Evolutionary conservation across 129 eudicot species (phyloP).

Genomic region (Oenanthe sinensis): DNA sequence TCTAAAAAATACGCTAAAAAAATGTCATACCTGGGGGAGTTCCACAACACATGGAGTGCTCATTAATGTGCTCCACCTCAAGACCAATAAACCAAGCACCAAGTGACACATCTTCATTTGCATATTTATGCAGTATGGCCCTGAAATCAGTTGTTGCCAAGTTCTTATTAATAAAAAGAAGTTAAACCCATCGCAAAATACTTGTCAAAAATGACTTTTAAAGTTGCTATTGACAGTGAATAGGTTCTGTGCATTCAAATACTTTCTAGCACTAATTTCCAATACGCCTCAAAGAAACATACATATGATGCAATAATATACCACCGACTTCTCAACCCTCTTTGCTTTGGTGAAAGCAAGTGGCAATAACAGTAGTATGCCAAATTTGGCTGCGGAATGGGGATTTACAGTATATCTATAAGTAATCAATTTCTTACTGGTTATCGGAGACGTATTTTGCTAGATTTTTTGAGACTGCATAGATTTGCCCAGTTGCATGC

Average conservation of each 20-base stretch:
- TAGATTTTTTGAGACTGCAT: conserved; percentile 56
- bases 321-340: background rate
- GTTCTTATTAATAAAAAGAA: background rate
- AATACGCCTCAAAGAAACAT: background rate
- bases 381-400: background rate
- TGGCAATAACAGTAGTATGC: background rate
- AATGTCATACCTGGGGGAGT: conserved; percentile 1
- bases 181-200: background rate
- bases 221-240: background rate
- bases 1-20: background rate
- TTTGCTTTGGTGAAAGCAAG: background rate
- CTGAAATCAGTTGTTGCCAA: conserved; percentile 18
- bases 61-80: conserved; percentile 7
- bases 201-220: background rate
- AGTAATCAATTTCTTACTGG: conserved; percentile 28
- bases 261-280: background rate
- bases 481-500: conserved; percentile 72
- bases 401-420: background rate
- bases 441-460: conserved; percentile 48
- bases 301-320: background rate
- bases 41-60: conserved; percentile 7
- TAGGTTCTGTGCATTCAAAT: background rate
- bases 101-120: conserved; percentile 32
- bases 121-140: conserved; percentile 48
- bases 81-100: conserved; percentile 4